Conservation (phyloP, 2,329 filamentous ascomycete genomes). For the Penicillium hesseltinei region DNA sequence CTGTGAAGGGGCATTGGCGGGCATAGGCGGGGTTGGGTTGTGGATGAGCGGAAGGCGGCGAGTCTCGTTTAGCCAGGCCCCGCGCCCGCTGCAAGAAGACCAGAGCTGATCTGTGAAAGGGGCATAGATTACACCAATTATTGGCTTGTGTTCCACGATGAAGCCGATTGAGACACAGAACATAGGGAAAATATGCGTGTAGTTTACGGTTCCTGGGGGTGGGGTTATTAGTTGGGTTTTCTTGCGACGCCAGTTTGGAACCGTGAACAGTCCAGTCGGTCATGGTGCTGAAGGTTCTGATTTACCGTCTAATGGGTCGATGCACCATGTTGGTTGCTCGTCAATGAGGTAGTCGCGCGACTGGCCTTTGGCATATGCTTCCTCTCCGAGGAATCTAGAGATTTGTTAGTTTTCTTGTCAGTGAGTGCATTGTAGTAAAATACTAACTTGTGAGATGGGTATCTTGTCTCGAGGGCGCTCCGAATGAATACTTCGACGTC, state of each 20-base stretch:
- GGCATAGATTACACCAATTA: slow-evolving; percentile 70
- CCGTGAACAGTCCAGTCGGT: too few species aligned
- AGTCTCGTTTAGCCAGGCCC: slow-evolving; percentile 68
- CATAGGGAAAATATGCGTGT: slow-evolving; percentile 76
- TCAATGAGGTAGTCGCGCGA: slow-evolving; percentile 68
- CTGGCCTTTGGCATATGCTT: slow-evolving; percentile 67
- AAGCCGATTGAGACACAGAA: slow-evolving; percentile 78
- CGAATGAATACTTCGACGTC: slow-evolving; percentile 72
- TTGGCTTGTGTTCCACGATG: slow-evolving; percentile 57
- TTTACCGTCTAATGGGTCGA: slow-evolving; percentile 71
- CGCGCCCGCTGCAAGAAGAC: slow-evolving; percentile 63
- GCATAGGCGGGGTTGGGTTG: slow-evolving; percentile 63
- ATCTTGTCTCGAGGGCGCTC: slow-evolving; percentile 56
- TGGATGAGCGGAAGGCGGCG: slow-evolving; percentile 62
- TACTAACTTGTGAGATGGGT: slow-evolving; percentile 64
- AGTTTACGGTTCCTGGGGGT: slow-evolving; percentile 66
- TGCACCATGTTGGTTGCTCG: slow-evolving; percentile 66
- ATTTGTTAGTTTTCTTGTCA: neutral
- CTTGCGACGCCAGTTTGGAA: neutral
- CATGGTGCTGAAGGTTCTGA: too few species aligned
- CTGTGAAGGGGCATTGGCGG: slow-evolving; percentile 61
- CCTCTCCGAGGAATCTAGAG: slow-evolving; percentile 70
- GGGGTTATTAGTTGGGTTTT: neutral
- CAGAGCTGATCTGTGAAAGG: slow-evolving; percentile 69
- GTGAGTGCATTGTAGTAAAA: neutral